Evolutionary conservation across 345 rosid genomes (phyloP).

Genomic region (Kernera saxatilis): DNA sequence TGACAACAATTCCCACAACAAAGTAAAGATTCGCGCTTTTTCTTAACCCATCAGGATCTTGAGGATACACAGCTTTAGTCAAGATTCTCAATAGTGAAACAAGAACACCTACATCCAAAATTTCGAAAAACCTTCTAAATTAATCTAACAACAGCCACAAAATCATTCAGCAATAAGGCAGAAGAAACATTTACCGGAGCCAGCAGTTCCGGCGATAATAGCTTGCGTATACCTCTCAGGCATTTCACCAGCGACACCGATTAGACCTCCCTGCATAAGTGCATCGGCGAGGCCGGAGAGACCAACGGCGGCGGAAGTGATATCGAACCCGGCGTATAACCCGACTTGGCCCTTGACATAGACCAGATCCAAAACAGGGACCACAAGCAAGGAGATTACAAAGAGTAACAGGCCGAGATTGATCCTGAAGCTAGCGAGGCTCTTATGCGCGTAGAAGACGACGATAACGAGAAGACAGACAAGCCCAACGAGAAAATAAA

Average conservation of each 20-base stretch:
- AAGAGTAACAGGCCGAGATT: conserved; percentile 66
- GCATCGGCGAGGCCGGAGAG: conserved; percentile 79
- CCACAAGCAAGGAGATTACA: conserved; percentile 54
- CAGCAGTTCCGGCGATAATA: conserved; percentile 90
- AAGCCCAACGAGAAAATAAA: conserved; percentile 68
- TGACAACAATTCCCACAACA: conserved; percentile 59
- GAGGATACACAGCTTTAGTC: conserved; percentile 74
- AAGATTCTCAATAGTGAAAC: conserved; percentile 72
- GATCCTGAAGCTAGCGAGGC: conserved; percentile 67
- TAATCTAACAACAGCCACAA: background rate
- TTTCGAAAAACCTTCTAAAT: background rate
- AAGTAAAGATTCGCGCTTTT: conserved; percentile 83
- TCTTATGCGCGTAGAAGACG: conserved; percentile 60
- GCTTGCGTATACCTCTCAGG: conserved; percentile 96
- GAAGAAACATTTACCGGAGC: conserved; percentile 55
- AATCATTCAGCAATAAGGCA: background rate
- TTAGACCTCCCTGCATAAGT: conserved; percentile 79
- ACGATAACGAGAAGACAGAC: conserved; percentile 48
- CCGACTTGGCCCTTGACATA: conserved; percentile 80
- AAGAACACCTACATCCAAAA: conserved; percentile 59
- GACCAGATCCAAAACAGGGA: conserved; percentile 66
- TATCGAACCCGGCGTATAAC: conserved; percentile 57
- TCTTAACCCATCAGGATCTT: conserved; percentile 65
- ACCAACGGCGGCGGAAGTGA: conserved; percentile 49
- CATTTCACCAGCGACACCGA: conserved; percentile 92